Conservation (phyloP, 306 rosid genomes). For the Calophaca sinica region DNA sequence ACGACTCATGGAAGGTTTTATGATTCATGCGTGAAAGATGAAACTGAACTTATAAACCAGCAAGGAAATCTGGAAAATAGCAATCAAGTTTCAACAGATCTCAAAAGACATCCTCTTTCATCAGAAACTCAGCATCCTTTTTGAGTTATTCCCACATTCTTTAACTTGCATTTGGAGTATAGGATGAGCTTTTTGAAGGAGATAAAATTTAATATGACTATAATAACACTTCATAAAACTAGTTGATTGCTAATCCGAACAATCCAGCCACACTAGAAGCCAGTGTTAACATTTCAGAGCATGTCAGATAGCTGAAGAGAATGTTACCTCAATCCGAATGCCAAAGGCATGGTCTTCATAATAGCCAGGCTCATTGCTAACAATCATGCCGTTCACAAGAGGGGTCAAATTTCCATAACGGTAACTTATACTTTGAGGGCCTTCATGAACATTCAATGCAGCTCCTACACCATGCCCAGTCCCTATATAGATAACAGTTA, state of each 20-base stretch:
- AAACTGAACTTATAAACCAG: conserved; percentile 23
- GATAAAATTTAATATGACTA: conserved; percentile 12
- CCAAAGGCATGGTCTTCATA: conserved; percentile 96
- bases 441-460: conserved; percentile 96
- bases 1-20: conserved; percentile 22
- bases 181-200: conserved; percentile 19
- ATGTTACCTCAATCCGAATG: conserved; percentile 87
- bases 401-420: conserved; percentile 87
- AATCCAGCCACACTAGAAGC: conserved; percentile 34
- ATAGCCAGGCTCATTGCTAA: conserved; percentile 98
- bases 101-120: conserved; percentile 8
- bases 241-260: conserved; percentile 19
- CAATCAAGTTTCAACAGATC: conserved; percentile 28
- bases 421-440: conserved; percentile 92
- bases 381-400: conserved; percentile 79
- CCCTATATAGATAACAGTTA: conserved; percentile 56
- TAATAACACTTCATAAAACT: conserved; percentile 29
- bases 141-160: conserved; percentile 30
- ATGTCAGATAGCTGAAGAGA: conserved; percentile 36
- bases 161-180: conserved; percentile 1
- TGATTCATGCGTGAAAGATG: conserved; percentile 22
- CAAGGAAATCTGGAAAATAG: conserved; percentile 13
- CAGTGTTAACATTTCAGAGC: conserved; percentile 30
- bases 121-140: conserved; percentile 33
- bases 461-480: conserved; percentile 99